phyloP scores from a whole-genome alignment of 2,329 filamentous ascomycete genomes.

The Elsinoe batatas region DNA sequence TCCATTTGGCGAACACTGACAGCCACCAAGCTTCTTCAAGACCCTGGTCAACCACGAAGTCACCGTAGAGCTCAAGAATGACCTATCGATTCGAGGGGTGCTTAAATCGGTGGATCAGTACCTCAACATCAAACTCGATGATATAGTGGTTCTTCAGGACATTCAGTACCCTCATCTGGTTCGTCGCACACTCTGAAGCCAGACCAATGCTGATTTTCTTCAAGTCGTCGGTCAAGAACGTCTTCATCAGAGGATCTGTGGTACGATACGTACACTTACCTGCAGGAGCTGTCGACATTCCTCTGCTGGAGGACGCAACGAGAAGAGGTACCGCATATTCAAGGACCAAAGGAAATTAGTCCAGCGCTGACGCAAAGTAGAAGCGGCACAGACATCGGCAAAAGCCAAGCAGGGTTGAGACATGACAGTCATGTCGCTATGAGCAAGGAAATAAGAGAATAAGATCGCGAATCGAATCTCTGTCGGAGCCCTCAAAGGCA shows the following conservation, averaged over 20 bases:
- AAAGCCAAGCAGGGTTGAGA: slow-evolving; percentile 27
- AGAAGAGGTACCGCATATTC: slow-evolving; percentile 55
- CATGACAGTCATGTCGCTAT: too few species aligned
- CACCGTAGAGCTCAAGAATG: slow-evolving; percentile 98
- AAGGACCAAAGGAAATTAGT: neutral
- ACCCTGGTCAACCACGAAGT: slow-evolving; percentile 95
- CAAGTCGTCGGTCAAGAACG: slow-evolving; percentile 77
- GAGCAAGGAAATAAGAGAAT: too few species aligned
- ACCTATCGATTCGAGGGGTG: slow-evolving; percentile 82
- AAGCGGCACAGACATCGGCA: slow-evolving; percentile 25
- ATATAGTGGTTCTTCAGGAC: slow-evolving; percentile 86
- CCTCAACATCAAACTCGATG: slow-evolving; percentile 97
- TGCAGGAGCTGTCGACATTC: slow-evolving; percentile 70
- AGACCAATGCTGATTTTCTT: neutral
- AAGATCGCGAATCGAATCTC: too few species aligned
- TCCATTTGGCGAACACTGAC: neutral
- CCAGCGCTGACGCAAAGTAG: slow-evolving; percentile 14
- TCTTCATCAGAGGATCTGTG: slow-evolving; percentile 89
- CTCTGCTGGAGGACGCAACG: slow-evolving; percentile 81
- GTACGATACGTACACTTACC: slow-evolving; percentile 89
- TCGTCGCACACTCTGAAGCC: slow-evolving; percentile 20
- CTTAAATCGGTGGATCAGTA: slow-evolving; percentile 69
- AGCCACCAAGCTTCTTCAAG: slow-evolving; percentile 77
- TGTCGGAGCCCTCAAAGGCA: too few species aligned
- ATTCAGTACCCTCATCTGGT: slow-evolving; percentile 90